Percentiles rank a stretch among this genome's conserved stretches.
phyloP scores from a whole-genome alignment of 495 filamentous ascomycete genomes.

The Xylona heveae region DNA sequence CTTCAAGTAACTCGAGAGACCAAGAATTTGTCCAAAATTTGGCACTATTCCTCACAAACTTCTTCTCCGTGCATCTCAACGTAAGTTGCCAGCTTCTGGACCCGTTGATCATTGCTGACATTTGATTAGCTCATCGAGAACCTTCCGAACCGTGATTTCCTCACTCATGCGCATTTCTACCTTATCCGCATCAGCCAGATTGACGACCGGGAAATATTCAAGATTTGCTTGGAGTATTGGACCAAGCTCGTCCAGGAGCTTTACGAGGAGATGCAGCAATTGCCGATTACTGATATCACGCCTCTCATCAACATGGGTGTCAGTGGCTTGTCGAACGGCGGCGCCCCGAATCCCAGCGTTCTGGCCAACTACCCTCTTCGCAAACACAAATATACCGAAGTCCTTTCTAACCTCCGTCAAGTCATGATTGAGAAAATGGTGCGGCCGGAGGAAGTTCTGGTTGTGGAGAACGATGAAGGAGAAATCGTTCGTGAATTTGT shows the following conservation, averaged over 20 bases:
- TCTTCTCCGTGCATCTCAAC: slow-evolving; percentile 77
- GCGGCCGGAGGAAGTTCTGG: slow-evolving; percentile 89
- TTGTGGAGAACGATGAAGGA: slow-evolving; percentile 97
- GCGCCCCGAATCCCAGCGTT: slow-evolving; percentile 63
- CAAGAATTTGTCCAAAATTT: slow-evolving; percentile 97
- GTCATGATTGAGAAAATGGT: slow-evolving; percentile 99
- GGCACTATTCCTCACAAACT: slow-evolving; percentile 87
- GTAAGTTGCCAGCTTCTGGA: slow-evolving; percentile 26
- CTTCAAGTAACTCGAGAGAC: slow-evolving; percentile 72
- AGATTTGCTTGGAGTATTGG: slow-evolving; percentile 98
- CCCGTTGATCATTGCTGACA: slow-evolving; percentile 10
- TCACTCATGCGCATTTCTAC: slow-evolving; percentile 92
- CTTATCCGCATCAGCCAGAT: slow-evolving; percentile 96
- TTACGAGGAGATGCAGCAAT: slow-evolving; percentile 93
- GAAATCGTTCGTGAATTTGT: slow-evolving; percentile 98
- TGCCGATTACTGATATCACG: slow-evolving; percentile 80
- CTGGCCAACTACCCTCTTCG: slow-evolving; percentile 75
- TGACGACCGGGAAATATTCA: slow-evolving; percentile 97
- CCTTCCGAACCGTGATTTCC: slow-evolving; percentile 79
- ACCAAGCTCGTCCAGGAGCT: slow-evolving; percentile 95
- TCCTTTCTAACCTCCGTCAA: slow-evolving; percentile 77
- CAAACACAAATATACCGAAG: slow-evolving; percentile 91
- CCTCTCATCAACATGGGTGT: slow-evolving; percentile 62
- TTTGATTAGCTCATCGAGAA: slow-evolving; percentile 66
- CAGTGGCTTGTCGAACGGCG: slow-evolving; percentile 48